Base-by-base conservation (phyloP, 306 rosid genomes). In the Morella rubra region DNA sequence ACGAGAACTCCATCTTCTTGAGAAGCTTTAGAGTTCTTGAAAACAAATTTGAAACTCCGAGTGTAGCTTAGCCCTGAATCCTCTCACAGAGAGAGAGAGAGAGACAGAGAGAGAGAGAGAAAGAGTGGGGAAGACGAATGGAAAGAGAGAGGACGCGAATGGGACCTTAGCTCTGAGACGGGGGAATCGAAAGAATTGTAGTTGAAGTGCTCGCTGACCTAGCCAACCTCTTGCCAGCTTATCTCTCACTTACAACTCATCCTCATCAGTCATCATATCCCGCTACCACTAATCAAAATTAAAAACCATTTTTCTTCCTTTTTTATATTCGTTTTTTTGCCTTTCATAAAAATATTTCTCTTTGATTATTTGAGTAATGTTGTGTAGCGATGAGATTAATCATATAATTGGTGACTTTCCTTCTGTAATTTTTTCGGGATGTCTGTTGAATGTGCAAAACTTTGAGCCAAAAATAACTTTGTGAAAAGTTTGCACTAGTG, bases 401-500 rank as follows among this genome's bases (percentile, higher is more conserved):
- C 81, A 68, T 80, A 12, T 44, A 22, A 41, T 42, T 44, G 13
- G 64, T 69, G 77, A 73, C 52, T 45, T 61, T n/a, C n/a, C n/a
- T n/a, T 61, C 53, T 53, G 52, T 6, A 37, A 61, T 50, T 53
- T 70, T 73, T 73, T 19, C 18, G 58, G 62, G 60, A 40, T 75
- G 59, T 24, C 70, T 16, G 77, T 76, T 67, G 98, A 95, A 95
- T 82, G 97, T 97, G 0, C 97, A 95, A 58, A 86, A 83, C 58
- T 88, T 90, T 10, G 98, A 95, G 80, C 76, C 97, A 77, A 95
- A 95, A 74, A 81, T 97, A 1, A 96, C 97, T 56, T 67, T 95
- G 75, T 95, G 96, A 80, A 95, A 90, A 87, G 82, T 95, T 74
- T 85, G 74, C 83, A 89, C 97, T 42, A 80, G 81, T 68, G 89